Conservation (phyloP, 306 rosid genomes). For the Luffa aegyptiaca region DNA sequence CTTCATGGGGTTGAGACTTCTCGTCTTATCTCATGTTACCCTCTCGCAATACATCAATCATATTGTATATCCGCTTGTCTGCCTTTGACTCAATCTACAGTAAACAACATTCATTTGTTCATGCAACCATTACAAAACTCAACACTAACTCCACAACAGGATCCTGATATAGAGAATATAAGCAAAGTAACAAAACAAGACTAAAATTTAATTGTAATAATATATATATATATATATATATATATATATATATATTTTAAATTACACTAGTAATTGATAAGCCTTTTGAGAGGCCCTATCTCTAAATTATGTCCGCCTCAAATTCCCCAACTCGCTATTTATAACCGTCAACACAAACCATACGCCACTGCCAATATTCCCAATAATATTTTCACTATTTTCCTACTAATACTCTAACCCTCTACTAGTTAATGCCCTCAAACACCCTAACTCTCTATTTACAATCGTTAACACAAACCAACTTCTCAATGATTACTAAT, state of each 20-base stretch:
- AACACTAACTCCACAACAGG: background rate
- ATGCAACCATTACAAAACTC: background rate
- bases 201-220: background rate
- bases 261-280: background rate
- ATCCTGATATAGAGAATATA: background rate
- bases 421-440: background rate
- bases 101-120: background rate
- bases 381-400: background rate
- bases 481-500: no score
- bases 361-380: background rate
- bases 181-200: background rate
- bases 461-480: no score
- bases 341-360: no score
- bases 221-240: no score
- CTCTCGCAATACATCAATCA: constrained; percentile 77
- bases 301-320: background rate
- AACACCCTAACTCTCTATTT: no score
- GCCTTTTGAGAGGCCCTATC: background rate
- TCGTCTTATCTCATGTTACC: constrained; percentile 54
- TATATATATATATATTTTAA: background rate
- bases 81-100: constrained; percentile 50
- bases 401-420: background rate
- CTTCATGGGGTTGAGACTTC: background rate
- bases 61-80: constrained; percentile 48
- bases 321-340: no score